A percentile compares a stretch with the other conserved stretches of the same genome.
phyloP scores from a whole-genome alignment of 2,329 filamentous ascomycete species.

The Cladosporium phlei region DNA sequence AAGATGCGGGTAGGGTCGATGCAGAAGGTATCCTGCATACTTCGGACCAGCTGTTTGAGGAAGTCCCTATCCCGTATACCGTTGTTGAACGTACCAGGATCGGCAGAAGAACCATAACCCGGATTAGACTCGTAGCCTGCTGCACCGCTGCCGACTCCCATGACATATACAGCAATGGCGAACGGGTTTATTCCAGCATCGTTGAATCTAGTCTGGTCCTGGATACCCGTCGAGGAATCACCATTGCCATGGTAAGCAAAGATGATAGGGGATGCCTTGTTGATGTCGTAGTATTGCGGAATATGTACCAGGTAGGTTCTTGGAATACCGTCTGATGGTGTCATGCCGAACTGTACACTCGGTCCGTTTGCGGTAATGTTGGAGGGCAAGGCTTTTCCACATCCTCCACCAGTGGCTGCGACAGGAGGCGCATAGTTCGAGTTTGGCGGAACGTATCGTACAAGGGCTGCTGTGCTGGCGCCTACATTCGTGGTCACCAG shows the following conservation, averaged over 20 bases:
- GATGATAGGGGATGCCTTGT: slow-evolving; percentile 38
- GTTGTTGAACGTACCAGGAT: slow-evolving; percentile 1
- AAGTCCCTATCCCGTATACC: slow-evolving; percentile 39
- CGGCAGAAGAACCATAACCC: background rate
- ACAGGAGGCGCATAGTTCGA: slow-evolving; percentile 18
- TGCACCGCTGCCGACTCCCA: slow-evolving; percentile 26
- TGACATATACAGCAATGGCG: slow-evolving; percentile 41
- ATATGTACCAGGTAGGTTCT: slow-evolving; percentile 37
- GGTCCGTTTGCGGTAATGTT: slow-evolving; percentile 20
- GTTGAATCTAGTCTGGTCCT: slow-evolving; percentile 40
- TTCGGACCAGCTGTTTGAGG: slow-evolving; percentile 37
- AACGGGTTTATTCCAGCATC: slow-evolving; percentile 40
- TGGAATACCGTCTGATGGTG: slow-evolving; percentile 23
- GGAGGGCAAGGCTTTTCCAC: slow-evolving; percentile 20
- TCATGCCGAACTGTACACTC: slow-evolving; percentile 17
- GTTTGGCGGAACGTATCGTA: slow-evolving; percentile 20
- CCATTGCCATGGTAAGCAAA: slow-evolving; percentile 43
- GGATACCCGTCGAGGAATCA: slow-evolving; percentile 34
- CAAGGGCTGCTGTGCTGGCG: slow-evolving; percentile 10
- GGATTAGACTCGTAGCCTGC: slow-evolving; percentile 20
- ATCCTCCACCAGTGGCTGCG: slow-evolving; percentile 22
- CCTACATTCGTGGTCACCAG: slow-evolving; percentile 1
- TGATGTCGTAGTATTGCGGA: slow-evolving; percentile 35
- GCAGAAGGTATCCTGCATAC: slow-evolving; percentile 40
- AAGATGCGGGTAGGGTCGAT: slow-evolving; percentile 43